These are phyloP conservation scores for Saturnispora besseyi DNA, from an alignment of 805 yeast genomes.

Conservation along the genomic window DNA sequence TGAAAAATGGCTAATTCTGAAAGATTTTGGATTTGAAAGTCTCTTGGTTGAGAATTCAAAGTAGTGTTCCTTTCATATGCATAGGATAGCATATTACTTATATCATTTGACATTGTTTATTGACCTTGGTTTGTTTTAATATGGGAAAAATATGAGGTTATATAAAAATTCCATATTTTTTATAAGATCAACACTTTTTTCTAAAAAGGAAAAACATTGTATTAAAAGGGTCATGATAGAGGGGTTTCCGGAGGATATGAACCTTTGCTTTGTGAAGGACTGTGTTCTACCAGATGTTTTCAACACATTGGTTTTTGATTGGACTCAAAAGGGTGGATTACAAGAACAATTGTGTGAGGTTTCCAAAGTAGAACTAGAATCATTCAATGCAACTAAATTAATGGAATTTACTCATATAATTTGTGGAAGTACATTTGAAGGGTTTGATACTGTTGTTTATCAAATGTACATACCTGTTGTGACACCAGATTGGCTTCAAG, in stretches of 20 bases:
- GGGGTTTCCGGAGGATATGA: constrained; percentile 5
- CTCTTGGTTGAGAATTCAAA: constrained; percentile 23
- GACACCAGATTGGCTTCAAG: constrained; percentile 49
- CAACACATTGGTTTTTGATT: not conserved
- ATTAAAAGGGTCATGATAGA: not conserved
- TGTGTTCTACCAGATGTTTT: not conserved
- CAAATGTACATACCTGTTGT: constrained; percentile 58
- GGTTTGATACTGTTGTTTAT: constrained; percentile 34
- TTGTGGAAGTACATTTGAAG: constrained; percentile 37
- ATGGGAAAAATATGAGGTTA: no score
- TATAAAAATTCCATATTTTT: no score
- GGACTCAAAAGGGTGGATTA: not conserved
- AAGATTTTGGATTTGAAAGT: constrained; percentile 53
- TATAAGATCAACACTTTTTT: no score
- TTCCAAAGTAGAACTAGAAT: constrained; percentile 11
- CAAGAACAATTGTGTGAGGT: not conserved
- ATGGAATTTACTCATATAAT: constrained; percentile 38
- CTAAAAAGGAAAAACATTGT: no score
- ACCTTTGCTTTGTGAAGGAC: not conserved
- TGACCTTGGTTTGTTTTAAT: not conserved
- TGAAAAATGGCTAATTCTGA: constrained; percentile 77
- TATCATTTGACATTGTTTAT: constrained; percentile 4
- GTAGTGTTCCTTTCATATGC: constrained; percentile 6
- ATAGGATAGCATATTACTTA: constrained; percentile 17
- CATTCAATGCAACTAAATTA: constrained; percentile 13